A percentile compares a stretch with the other conserved stretches of the same genome.
Conservation (phyloP, 106 monocot species). For the Dioscorea dumetorum region DNA sequence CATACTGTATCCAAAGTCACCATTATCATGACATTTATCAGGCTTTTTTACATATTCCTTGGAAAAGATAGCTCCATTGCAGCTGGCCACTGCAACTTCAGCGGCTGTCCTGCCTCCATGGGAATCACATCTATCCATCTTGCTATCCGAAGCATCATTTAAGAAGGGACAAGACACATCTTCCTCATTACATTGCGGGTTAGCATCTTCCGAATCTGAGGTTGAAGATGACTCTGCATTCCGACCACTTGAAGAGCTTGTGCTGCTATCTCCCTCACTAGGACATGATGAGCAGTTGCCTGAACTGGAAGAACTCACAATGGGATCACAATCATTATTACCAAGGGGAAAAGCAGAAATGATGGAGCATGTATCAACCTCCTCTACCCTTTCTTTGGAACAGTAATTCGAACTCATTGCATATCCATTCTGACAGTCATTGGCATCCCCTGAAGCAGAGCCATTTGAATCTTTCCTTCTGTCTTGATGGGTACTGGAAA, state of each 20-base stretch:
- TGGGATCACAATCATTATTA: conserved; percentile 17
- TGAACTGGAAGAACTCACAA: conserved; percentile 42
- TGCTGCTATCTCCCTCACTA: conserved; percentile 58
- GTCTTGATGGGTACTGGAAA: background rate
- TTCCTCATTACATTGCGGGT: conserved; percentile 42
- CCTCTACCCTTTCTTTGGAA: conserved; percentile 11
- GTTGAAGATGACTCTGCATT: conserved; percentile 63
- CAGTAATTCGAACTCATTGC: conserved; percentile 9
- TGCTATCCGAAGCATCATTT: conserved; percentile 2
- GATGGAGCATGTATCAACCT: conserved; percentile 16
- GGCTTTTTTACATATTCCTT: conserved; percentile 7
- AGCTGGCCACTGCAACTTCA: conserved; percentile 11
- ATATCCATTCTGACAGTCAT: conserved; percentile 7
- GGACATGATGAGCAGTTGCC: conserved; percentile 67
- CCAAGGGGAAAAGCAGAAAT: conserved; percentile 2
- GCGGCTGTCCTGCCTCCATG: background rate
- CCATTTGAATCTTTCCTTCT: background rate
- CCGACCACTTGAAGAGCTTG: conserved; percentile 43
- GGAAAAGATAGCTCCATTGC: conserved; percentile 1
- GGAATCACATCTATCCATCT: conserved; percentile 9
- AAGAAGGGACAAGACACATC: conserved; percentile 2
- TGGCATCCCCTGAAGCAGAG: background rate
- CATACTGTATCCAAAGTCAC: conserved; percentile 19
- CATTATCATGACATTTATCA: conserved; percentile 10
- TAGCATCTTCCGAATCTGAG: conserved; percentile 80